Conservation (phyloP, 257 asterid genomes). For the Lantana camara region DNA sequence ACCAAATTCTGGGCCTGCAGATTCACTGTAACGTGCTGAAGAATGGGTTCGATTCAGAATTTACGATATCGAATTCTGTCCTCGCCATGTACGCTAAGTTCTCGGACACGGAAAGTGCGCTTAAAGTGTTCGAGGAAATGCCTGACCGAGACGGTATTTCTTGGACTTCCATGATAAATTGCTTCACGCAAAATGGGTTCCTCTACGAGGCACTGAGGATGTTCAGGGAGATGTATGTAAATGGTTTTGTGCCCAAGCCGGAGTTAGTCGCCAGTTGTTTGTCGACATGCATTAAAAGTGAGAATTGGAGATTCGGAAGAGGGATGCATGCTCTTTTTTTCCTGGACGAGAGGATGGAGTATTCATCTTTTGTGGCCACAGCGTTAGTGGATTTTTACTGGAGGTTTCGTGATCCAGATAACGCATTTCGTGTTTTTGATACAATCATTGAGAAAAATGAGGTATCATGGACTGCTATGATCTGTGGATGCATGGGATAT, state of each 20-base stretch:
- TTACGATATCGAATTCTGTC: slow-evolving; percentile 59
- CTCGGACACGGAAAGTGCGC: slow-evolving; percentile 32
- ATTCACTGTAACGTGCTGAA: slow-evolving; percentile 56
- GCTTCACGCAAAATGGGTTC: slow-evolving; percentile 57
- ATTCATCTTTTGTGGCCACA: slow-evolving; percentile 46
- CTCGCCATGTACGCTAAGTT: slow-evolving; percentile 56
- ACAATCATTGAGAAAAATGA: slow-evolving; percentile 57
- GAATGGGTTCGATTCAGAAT: slow-evolving; percentile 57
- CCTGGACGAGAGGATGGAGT: slow-evolving; percentile 56
- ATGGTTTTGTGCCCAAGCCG: slow-evolving; percentile 57
- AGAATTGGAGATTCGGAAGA: slow-evolving; percentile 52
- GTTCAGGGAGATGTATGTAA: slow-evolving; percentile 49
- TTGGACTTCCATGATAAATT: slow-evolving; percentile 65
- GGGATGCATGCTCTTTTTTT: slow-evolving; percentile 57
- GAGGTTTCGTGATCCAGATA: slow-evolving; percentile 37
- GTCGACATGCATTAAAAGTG: slow-evolving; percentile 48
- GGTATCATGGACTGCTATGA: slow-evolving; percentile 83
- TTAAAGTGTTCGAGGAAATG: slow-evolving; percentile 65
- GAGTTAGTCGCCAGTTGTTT: slow-evolving; percentile 64
- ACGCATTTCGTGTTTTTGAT: slow-evolving; percentile 60
- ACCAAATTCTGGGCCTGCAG: slow-evolving; percentile 46
- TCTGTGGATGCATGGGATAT: slow-evolving; percentile 51
- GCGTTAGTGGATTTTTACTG: slow-evolving; percentile 61
- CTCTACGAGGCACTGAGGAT: slow-evolving; percentile 40
- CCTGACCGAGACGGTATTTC: slow-evolving; percentile 55